Evolutionary conservation across 257 asterid species (phyloP).

Genomic region (Ocimum tenuiflorum): DNA sequence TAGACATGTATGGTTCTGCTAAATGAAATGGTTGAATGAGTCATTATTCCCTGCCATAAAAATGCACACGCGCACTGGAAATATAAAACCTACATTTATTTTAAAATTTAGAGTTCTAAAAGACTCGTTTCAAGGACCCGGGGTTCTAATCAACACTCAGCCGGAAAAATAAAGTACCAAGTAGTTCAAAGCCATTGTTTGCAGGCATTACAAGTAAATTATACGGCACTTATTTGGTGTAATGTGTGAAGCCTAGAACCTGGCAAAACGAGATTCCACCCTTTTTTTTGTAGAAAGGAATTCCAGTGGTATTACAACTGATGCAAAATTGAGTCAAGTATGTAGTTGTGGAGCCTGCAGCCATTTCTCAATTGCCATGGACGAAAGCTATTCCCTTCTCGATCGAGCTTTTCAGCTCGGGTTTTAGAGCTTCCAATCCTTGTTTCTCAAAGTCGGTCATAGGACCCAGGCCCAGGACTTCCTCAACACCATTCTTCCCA

Average conservation of each 20-base stretch:
- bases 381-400: conserved; percentile 69
- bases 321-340: conserved; percentile 24
- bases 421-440: conserved; percentile 66
- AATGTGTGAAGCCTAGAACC: no score
- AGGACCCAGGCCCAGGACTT: conserved; percentile 58
- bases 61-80: no score
- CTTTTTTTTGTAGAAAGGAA: not conserved
- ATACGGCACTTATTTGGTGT: not conserved
- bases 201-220: not conserved
- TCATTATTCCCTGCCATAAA: no score
- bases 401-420: conserved; percentile 56
- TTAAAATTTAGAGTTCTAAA: no score
- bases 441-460: conserved; percentile 56
- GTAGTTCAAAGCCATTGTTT: not conserved
- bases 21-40: no score
- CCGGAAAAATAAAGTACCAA: not conserved
- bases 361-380: conserved; percentile 24
- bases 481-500: conserved; percentile 78
- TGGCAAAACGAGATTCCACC: not conserved
- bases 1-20: no score
- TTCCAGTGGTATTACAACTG: conserved; percentile 5
- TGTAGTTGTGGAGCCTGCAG: not conserved
- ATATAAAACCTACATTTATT: no score
- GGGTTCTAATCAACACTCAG: not conserved
- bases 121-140: not conserved